Evolutionary conservation across 2,329 filamentous ascomycete genomes (phyloP), one percentile per base, ranked within the genome.

Genomic region (Colletotrichum falcatum): DNA sequence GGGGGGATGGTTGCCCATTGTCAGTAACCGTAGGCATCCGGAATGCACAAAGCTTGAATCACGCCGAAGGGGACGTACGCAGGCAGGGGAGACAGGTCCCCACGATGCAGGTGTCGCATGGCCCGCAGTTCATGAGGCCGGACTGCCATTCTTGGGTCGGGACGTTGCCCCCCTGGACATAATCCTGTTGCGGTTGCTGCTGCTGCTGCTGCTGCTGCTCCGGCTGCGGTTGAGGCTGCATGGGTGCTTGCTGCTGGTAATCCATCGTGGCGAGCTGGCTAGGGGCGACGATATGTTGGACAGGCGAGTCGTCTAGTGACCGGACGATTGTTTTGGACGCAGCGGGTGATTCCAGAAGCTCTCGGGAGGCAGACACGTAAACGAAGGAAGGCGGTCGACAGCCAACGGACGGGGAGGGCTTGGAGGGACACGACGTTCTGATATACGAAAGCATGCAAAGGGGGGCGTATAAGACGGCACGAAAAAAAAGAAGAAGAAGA

Each of bases 21-120:
- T 66, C 28, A 61, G 65, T 49, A 18, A 18, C 30, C 3, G 44
- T 26, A 9, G 11, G 2, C 2, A 5, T 5, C 14, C 12, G 14
- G 23, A 28, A 18, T 23, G 33, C 2, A 51, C 12, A 9, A n/a
- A 6, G 18, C 7, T 11, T 44, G 18, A 7, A 44, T 44, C 18
- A 44, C 42, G 2, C 7, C 42, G 18, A 5, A 4, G 20, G 5
- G 35, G 11, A 82, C 83, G 58, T 77, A 85, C 83, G 76, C 30
- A 85, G 73, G 70, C 84, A 86, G 14, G 84, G 84, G 63, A 83
- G 74, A 60, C 77, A 84, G 42, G 78, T 79, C 55, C 77, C 79
- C 37, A 85, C 75, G 55, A 81, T 73, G 71, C 82, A 85, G 59
- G 75, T 78, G 33, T 76, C 77, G 74, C 79, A 79, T 23, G 83